Percentiles rank a stretch among this genome's conserved stretches.
Conservation (phyloP, 2,329 filamentous ascomycete genomes). For the Colletotrichum godetiae region DNA sequence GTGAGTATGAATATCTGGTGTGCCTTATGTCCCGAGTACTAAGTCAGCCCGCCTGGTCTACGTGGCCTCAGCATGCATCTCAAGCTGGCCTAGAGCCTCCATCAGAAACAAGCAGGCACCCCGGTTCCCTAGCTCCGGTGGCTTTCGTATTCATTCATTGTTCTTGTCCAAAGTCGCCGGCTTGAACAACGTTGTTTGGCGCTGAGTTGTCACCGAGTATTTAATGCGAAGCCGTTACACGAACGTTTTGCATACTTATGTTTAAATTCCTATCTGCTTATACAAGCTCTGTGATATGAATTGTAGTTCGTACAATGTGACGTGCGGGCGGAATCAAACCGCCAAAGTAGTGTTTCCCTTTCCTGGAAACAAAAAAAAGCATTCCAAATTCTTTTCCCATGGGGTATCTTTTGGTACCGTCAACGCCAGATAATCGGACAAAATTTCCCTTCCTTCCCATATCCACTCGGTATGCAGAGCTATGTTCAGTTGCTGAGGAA, state of each 20-base stretch:
- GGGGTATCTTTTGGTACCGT: slow-evolving; percentile 30
- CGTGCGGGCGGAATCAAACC: not conserved
- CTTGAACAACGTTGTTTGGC: too few relatives aligned
- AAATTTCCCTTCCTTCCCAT: not conserved
- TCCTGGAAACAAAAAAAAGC: not conserved
- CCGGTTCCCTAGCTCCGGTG: too few relatives aligned
- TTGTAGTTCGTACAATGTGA: not conserved
- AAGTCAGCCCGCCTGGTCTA: too few relatives aligned
- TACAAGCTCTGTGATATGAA: not conserved
- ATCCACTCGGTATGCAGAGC: not conserved
- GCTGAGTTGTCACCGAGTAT: too few relatives aligned
- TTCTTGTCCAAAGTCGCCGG: too few relatives aligned
- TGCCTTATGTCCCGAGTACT: too few relatives aligned
- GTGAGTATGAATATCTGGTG: too few relatives aligned
- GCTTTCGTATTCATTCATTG: too few relatives aligned
- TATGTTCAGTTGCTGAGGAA: not conserved
- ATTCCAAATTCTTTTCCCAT: slow-evolving; percentile 22
- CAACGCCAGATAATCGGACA: slow-evolving; percentile 28
- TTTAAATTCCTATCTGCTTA: not conserved
- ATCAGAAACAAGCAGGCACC: too few relatives aligned
- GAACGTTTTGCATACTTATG: not conserved
- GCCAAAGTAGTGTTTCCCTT: not conserved
- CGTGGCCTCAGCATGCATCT: too few relatives aligned
- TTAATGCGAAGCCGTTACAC: too few relatives aligned
- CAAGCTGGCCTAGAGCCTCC: too few relatives aligned